These are phyloP conservation scores for Clarireedia hainanense DNA, from an alignment of 2,329 filamentous ascomycete species.

Conservation along the genomic window DNA sequence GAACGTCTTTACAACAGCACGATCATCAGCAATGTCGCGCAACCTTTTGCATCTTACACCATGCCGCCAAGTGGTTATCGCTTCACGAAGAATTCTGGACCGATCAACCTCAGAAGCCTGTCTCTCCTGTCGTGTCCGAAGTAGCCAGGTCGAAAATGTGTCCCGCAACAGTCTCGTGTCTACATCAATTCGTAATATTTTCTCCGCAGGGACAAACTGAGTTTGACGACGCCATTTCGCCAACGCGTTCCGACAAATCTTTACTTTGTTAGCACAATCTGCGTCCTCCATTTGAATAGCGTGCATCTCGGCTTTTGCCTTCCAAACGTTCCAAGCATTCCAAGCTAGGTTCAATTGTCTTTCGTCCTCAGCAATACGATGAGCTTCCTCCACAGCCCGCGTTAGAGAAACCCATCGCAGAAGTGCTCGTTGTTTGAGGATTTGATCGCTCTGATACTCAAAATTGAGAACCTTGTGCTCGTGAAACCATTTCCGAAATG, in stretches of 20 bases:
- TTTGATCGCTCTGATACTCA: constrained; percentile 13
- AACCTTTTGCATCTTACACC: constrained; percentile 46
- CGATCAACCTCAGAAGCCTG: constrained; percentile 43
- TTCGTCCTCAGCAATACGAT: constrained; percentile 17
- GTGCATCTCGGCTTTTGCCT: constrained; percentile 10
- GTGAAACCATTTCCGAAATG: constrained; percentile 31
- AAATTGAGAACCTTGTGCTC: constrained; percentile 26
- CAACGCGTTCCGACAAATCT: constrained; percentile 13
- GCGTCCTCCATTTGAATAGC: constrained; percentile 14
- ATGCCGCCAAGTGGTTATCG: constrained; percentile 57
- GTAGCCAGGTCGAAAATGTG: constrained; percentile 42
- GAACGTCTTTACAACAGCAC: constrained; percentile 45
- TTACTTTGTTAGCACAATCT: constrained; percentile 8
- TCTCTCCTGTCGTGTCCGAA: constrained; percentile 35
- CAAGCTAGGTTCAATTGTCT: constrained; percentile 14
- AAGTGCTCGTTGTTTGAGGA: constrained; percentile 15
- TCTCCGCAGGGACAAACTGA: constrained; percentile 20
- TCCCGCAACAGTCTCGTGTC: constrained; percentile 38
- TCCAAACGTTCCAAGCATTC: constrained; percentile 21
- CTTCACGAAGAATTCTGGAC: constrained; percentile 45
- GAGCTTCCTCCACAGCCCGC: constrained; percentile 15
- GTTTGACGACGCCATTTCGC: constrained; percentile 23
- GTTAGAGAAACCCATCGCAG: constrained; percentile 19
- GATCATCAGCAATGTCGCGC: constrained; percentile 44
- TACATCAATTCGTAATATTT: constrained; percentile 36